phyloP scores from a whole-genome alignment of 257 asterid species.

The Solanum chmielewskii region DNA sequence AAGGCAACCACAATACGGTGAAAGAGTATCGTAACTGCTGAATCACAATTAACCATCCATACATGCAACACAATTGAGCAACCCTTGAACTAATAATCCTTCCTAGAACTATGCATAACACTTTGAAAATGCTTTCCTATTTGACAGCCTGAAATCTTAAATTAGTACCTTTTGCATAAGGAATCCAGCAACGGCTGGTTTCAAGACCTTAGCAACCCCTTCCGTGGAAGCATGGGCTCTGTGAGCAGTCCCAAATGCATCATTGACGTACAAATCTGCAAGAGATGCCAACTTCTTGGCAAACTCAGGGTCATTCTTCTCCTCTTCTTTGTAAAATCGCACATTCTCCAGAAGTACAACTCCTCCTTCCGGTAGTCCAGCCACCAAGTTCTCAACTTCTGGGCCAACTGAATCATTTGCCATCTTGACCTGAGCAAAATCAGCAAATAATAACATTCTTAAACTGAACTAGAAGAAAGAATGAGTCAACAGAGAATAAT shows the following conservation, averaged over 20 bases:
- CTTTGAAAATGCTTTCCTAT: neutral
- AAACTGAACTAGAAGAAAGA: neutral
- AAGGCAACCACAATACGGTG: neutral
- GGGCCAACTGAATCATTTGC: constrained; percentile 74
- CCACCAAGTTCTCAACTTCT: constrained; percentile 67
- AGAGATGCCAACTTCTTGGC: constrained; percentile 47
- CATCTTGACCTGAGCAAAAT: constrained; percentile 53
- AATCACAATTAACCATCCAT: neutral
- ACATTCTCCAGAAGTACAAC: constrained; percentile 79
- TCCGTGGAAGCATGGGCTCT: constrained; percentile 56
- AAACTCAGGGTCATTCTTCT: constrained; percentile 46
- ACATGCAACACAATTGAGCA: neutral
- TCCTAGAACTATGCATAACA: neutral
- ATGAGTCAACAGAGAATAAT: neutral
- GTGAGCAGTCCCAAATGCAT: constrained; percentile 84
- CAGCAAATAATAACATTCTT: neutral
- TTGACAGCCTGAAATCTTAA: neutral
- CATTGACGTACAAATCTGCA: constrained; percentile 54
- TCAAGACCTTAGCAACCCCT: constrained; percentile 40
- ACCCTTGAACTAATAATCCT: neutral
- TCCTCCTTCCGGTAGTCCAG: constrained; percentile 62
- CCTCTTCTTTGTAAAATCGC: constrained; percentile 46
- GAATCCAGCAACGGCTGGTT: constrained; percentile 45
- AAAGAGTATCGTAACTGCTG: neutral
- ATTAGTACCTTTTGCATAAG: constrained; percentile 37